Evolutionary conservation across 108 stramenopile genomes (phyloP).

Genomic region (Skeletonema marinoi): DNA sequence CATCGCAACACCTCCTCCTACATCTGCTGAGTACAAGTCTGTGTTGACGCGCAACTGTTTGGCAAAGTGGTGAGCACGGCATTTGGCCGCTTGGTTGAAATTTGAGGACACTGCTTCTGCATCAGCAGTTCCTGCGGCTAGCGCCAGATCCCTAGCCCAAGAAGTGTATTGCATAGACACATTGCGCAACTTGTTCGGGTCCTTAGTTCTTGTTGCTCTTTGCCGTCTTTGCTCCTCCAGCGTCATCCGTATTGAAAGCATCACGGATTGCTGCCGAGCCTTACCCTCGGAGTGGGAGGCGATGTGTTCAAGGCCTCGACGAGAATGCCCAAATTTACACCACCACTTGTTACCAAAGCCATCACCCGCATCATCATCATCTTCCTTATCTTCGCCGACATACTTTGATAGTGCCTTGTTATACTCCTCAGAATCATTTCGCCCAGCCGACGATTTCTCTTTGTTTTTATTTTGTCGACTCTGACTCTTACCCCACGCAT

Average conservation of each 20-base stretch:
- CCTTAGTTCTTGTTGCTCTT: conserved; percentile 59
- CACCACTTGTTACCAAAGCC: conserved; percentile 67
- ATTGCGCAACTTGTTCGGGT: conserved; percentile 76
- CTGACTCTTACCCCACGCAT: conserved; percentile 62
- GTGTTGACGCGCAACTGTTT: conserved; percentile 7
- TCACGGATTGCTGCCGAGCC: conserved; percentile 78
- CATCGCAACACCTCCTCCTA: conserved; percentile 35
- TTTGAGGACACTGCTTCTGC: conserved; percentile 74
- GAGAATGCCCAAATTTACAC: conserved; percentile 89
- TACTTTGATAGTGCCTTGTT: conserved; percentile 30
- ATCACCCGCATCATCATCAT: background rate
- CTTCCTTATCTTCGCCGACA: conserved; percentile 13
- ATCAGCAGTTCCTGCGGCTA: conserved; percentile 80
- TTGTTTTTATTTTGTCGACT: background rate
- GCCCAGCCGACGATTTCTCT: background rate
- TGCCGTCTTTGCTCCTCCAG: conserved; percentile 81
- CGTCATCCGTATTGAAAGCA: conserved; percentile 60
- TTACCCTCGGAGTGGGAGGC: conserved; percentile 79
- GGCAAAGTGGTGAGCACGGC: conserved; percentile 43
- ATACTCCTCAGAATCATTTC: conserved; percentile 10
- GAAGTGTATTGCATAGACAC: conserved; percentile 73
- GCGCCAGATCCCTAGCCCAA: conserved; percentile 84
- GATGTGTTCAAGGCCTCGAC: conserved; percentile 87
- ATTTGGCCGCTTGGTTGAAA: conserved; percentile 47
- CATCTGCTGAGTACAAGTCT: background rate